Evolutionary conservation across 164 flowering plant genomes (phyloP), one percentile per base, ranked within the genome.

Genomic region (Magnolia changhungtana): DNA sequence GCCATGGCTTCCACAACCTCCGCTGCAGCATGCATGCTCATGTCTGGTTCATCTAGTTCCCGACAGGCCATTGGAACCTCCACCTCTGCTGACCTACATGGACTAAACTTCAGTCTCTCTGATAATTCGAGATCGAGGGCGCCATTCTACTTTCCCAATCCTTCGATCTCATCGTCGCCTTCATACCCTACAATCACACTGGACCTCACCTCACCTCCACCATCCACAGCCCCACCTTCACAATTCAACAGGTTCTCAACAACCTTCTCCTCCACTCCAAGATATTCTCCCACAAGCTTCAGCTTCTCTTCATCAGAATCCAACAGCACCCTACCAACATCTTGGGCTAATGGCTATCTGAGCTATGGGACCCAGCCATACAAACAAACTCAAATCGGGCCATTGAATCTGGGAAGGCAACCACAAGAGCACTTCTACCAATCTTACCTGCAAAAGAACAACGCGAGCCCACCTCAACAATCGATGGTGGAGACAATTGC

Each of bases 1-100:
- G 95, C 96, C 58, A 93, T 95, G 97, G 99, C 98, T 21, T 93
- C 98, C 82, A 90, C 96, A 78, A 95, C 99, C 37, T 89, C 97
- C 0, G 99, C 98, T 0, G 99, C 99, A 0, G 98, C 98, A 29
- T 77, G 82, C 75, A 94, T 95, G 98, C 87, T 93, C 1, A 64
- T 87, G 31, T 91, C 98, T 0, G 94, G 96, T 70, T 87, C 94
- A 0, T 82, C 92, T 1, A 78, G 16, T 16, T 67, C 76, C 8
- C 61, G 55, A 29, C 74, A 81, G 61, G 24, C 77, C 58, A 37
- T 75, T 1, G 72, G 75, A 19, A 49, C 83, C 2, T 3, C 82
- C n/a, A 24, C 83, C 21, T 18, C 91, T 9, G 69, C 82, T 2
- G 78, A 78, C 68, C 86, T 90, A 24, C 87, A 86, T 59, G 92